Base-by-base conservation (phyloP, 331 rosid genomes). In the Dryas integrifolia region DNA sequence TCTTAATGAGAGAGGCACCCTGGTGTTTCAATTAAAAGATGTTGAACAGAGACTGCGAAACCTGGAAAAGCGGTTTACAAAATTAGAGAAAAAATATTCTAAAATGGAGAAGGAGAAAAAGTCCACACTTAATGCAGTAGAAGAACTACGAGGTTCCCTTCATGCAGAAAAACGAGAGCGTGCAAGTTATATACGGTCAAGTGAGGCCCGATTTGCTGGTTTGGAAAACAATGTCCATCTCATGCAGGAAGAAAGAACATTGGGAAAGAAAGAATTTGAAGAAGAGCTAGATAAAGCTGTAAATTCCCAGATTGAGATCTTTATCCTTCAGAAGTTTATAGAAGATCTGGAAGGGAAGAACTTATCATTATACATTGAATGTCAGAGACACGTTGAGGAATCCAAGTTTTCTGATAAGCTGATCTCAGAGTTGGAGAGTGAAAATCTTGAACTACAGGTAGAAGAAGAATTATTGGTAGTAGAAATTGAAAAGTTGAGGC, bases 311-410 rank as follows among this genome's bases (percentile, higher is more conserved):
- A 70, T 95, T 4, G 98, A 95, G 90, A 86, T 89, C 84, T 95
- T 88, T 83, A 81, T 92, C 69, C 83, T 90, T 85, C 98, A 90
- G 85, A 92, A 72, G 75, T 89, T 89, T 76, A 67, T 92, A 58
- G 96, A 92, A 86, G 99, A 92, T 80, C 80, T 95, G 84, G 98
- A 95, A 82, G 89, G 75, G 82, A 85, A 83, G 74, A 89, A 95
- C 79, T 35, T 78, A 49, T 73, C 88, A 65, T 71, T 95, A 72
- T 69, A 83, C 76, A 18, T 80, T 70, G 96, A 90, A 85, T 81
- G 92, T 80, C 90, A 87, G 86, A 89, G 87, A 75, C 91, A 83
- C 13, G 79, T 81, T 26, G 94, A 88, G 73, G 86, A 83, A 62
- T 86, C 94, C 21, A 90, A 88, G 49, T 67, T 86, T 79, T 88